Conservation (phyloP, 2,329 filamentous ascomycete genomes). For the Coniochaeta pulveracea region DNA sequence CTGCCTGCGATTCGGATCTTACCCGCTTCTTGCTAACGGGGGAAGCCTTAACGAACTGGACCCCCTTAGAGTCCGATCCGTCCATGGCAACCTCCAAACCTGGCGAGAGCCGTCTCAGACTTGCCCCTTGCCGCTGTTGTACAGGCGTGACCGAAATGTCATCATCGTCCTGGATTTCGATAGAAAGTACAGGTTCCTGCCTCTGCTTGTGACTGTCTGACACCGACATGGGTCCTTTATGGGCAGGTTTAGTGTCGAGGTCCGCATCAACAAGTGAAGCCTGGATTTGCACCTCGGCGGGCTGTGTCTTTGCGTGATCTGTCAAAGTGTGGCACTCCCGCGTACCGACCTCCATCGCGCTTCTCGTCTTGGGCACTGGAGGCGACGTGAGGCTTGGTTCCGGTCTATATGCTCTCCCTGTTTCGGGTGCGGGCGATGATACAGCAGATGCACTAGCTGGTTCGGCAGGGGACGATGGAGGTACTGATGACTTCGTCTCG, state of each 20-base stretch:
- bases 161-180: constrained; percentile 1
- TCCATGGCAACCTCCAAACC: background rate
- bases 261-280: too few species aligned
- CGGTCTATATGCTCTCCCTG: too few species aligned
- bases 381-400: too few species aligned
- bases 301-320: too few species aligned
- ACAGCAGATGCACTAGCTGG: background rate
- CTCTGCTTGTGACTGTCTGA: too few species aligned
- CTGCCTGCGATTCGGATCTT: background rate
- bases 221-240: too few species aligned
- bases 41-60: background rate
- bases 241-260: too few species aligned
- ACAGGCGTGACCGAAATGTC: background rate
- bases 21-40: background rate
- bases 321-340: too few species aligned
- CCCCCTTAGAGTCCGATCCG: background rate
- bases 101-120: background rate
- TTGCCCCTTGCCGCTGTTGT: background rate
- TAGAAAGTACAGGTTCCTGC: background rate
- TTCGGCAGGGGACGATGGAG: background rate
- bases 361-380: too few species aligned
- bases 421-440: too few species aligned
- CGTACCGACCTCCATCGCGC: too few species aligned
- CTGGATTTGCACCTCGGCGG: too few species aligned
- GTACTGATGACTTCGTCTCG: background rate